Evolutionary conservation across 2,329 filamentous ascomycete genomes (phyloP).

Genomic region (Verticillium klebahnii): DNA sequence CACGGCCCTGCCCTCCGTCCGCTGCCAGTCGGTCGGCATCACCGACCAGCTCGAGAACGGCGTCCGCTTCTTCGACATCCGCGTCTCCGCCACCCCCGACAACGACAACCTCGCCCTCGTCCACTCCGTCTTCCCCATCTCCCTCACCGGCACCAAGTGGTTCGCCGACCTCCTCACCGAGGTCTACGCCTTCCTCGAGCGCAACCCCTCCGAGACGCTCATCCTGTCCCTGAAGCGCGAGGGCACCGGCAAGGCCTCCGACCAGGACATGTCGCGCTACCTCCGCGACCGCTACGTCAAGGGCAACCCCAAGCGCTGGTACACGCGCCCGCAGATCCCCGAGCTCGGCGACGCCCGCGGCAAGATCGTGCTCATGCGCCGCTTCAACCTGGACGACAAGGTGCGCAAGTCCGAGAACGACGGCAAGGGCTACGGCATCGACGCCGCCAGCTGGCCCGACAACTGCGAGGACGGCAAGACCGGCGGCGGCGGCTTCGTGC

Average conservation of each 20-base stretch:
- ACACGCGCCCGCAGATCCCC: constrained; percentile 71
- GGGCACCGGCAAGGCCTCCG: constrained; percentile 74
- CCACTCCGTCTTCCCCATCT: constrained; percentile 85
- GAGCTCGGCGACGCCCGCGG: constrained; percentile 74
- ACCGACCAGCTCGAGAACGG: constrained; percentile 80
- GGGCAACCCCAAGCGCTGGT: constrained; percentile 59
- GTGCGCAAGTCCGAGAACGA: constrained; percentile 44
- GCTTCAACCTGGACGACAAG: constrained; percentile 63
- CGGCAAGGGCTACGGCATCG: constrained; percentile 51
- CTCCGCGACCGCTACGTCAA: constrained; percentile 68
- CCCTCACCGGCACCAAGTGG: constrained; percentile 75
- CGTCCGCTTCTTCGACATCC: constrained; percentile 89
- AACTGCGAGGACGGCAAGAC: constrained; percentile 75
- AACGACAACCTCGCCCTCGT: constrained; percentile 74
- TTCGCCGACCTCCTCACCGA: constrained; percentile 68
- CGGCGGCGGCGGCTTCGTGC: constrained; percentile 69
- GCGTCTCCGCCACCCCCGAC: constrained; percentile 54
- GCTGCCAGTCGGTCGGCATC: constrained; percentile 80
- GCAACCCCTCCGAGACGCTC: constrained; percentile 75
- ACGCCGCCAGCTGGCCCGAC: constrained; percentile 72
- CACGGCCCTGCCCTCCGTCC: constrained; percentile 82
- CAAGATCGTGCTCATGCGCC: constrained; percentile 77
- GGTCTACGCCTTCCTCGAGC: constrained; percentile 69
- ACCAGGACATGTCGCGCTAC: constrained; percentile 71
- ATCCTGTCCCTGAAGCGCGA: constrained; percentile 89